Evolutionary conservation across 1,284 basidiomycete species (phyloP).

Genomic region (Athelia sp.): DNA sequence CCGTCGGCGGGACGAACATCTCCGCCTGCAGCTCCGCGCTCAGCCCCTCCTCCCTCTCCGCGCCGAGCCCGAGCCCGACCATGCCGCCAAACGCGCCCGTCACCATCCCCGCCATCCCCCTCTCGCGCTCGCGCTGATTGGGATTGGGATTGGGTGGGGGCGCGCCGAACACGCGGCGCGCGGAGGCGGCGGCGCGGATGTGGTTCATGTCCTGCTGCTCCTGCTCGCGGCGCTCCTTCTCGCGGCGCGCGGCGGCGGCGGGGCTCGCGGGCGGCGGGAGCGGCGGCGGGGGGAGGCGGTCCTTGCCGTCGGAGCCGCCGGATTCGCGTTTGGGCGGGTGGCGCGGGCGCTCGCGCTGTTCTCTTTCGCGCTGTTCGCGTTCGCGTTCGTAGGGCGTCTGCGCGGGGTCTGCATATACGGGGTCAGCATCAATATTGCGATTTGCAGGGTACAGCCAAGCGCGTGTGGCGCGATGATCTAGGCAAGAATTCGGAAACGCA

Average conservation of each 20-base stretch:
- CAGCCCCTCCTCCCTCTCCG: neutral
- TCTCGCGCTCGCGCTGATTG: constrained; percentile 22
- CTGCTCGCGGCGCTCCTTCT: neutral
- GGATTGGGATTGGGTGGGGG: constrained; percentile 26
- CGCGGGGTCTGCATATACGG: too few relatives aligned
- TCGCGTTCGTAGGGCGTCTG: too few relatives aligned
- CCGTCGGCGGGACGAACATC: neutral
- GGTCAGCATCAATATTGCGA: neutral
- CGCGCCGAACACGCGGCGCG: constrained; percentile 3
- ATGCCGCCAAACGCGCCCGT: neutral
- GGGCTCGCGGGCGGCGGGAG: too few relatives aligned
- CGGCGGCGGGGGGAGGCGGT: too few relatives aligned
- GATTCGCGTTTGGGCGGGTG: too few relatives aligned
- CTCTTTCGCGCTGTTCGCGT: too few relatives aligned
- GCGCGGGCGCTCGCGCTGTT: too few relatives aligned
- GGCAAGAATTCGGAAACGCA: constrained; percentile 7
- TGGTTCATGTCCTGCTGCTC: constrained; percentile 7
- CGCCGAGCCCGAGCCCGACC: neutral
- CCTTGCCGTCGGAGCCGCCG: too few relatives aligned
- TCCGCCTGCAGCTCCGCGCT: neutral
- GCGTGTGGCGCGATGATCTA: constrained; percentile 9
- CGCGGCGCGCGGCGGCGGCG: too few relatives aligned
- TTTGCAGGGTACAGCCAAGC: constrained; percentile 2
- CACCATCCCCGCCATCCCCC: constrained; percentile 4
- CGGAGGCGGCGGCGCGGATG: constrained; percentile 5